Evolutionary conservation across 2,329 filamentous ascomycete species (phyloP).

Genomic region (Botrytis deweyae): DNA sequence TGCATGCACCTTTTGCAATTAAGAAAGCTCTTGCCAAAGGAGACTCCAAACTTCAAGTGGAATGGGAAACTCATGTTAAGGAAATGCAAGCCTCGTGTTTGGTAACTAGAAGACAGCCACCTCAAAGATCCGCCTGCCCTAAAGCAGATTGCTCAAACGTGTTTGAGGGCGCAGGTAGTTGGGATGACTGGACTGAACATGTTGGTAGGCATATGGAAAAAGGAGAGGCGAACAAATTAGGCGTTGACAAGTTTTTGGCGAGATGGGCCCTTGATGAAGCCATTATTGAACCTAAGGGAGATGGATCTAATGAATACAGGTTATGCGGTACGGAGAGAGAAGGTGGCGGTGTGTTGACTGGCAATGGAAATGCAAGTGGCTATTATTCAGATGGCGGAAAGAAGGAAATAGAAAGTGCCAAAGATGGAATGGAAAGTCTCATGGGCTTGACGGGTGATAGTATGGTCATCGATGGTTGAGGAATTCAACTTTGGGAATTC

Average conservation of each 20-base stretch:
- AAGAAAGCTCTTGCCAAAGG: slow-evolving; percentile 57
- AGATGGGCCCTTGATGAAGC: slow-evolving; percentile 63
- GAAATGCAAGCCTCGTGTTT: slow-evolving; percentile 74
- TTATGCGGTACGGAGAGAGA: slow-evolving; percentile 48
- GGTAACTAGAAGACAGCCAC: slow-evolving; percentile 65
- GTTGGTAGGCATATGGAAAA: slow-evolving; percentile 87
- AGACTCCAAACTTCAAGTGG: slow-evolving; percentile 57
- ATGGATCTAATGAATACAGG: slow-evolving; percentile 51
- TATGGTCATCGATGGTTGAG: slow-evolving; percentile 21
- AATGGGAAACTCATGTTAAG: slow-evolving; percentile 66
- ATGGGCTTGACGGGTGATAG: slow-evolving; percentile 18
- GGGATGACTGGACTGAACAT: slow-evolving; percentile 92
- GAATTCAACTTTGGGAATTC: not conserved
- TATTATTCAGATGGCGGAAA: slow-evolving; percentile 39
- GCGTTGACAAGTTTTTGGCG: slow-evolving; percentile 57
- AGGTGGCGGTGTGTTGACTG: slow-evolving; percentile 13
- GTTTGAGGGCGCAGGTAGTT: slow-evolving; percentile 72
- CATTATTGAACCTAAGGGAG: slow-evolving; percentile 59
- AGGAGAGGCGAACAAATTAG: slow-evolving; percentile 57
- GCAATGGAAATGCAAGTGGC: slow-evolving; percentile 31
- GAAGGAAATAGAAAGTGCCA: slow-evolving; percentile 18
- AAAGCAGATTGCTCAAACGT: slow-evolving; percentile 67
- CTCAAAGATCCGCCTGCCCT: slow-evolving; percentile 68
- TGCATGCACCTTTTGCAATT: slow-evolving; percentile 76
- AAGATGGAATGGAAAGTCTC: slow-evolving; percentile 15